Percentiles rank a stretch among this genome's conserved stretches.
These are phyloP conservation scores for Aspergillus arachidicola DNA, from an alignment of 2,329 filamentous ascomycete genomes.

Conservation along the genomic window DNA sequence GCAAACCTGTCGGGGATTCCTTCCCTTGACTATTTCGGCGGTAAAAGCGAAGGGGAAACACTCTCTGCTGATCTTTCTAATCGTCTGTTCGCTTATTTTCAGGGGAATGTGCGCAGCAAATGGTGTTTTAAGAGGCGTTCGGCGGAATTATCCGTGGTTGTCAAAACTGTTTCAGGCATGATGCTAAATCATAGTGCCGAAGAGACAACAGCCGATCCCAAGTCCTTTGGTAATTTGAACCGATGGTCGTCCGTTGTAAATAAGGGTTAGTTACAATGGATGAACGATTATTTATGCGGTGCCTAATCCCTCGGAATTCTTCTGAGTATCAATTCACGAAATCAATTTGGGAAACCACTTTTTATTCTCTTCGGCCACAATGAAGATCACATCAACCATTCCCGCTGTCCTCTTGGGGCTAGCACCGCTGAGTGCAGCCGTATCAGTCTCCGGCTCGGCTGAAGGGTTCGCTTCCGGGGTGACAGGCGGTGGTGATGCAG, in stretches of 20 bases:
- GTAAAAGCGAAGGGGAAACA: background rate
- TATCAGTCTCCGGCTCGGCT: conserved; percentile 30
- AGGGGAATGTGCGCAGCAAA: background rate
- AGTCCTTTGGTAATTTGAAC: background rate
- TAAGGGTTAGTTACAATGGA: background rate
- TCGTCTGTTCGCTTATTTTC: background rate
- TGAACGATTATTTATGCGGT: background rate
- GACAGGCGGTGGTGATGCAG: conserved; percentile 61
- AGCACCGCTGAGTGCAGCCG: conserved; percentile 4
- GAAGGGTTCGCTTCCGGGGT: conserved; percentile 54
- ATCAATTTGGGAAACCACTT: background rate
- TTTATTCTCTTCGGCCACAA: background rate
- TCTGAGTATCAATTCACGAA: background rate
- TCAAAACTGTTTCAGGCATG: background rate
- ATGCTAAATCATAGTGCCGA: background rate
- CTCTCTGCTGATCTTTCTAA: background rate
- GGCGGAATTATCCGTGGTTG: background rate
- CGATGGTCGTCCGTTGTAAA: background rate
- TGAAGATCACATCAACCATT: background rate
- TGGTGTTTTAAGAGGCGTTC: background rate
- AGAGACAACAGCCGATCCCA: background rate
- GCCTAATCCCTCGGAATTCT: background rate
- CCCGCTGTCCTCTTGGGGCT: background rate
- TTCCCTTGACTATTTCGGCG: background rate
- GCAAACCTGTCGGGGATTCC: background rate